Conservation (phyloP, 371 early-diverging fungal species). For the Rhizopus microsporus region DNA sequence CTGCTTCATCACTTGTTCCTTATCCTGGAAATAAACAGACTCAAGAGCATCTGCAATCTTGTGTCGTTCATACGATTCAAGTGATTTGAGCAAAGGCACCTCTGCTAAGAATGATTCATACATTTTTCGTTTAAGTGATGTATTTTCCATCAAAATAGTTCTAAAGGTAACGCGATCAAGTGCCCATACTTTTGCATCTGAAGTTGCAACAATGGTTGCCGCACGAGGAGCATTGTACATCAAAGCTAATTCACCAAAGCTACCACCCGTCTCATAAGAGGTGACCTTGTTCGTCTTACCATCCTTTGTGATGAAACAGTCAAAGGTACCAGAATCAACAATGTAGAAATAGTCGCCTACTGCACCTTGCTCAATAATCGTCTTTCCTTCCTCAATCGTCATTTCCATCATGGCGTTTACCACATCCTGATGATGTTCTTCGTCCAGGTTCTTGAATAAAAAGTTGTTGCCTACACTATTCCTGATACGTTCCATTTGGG, state of each 20-base stretch:
- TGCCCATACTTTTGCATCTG: slow-evolving; percentile 76
- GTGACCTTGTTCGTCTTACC: slow-evolving; percentile 43
- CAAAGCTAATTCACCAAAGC: slow-evolving; percentile 88
- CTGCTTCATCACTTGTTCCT: slow-evolving; percentile 67
- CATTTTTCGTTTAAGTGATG: slow-evolving; percentile 69
- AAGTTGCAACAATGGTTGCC: slow-evolving; percentile 76
- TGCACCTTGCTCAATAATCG: slow-evolving; percentile 91
- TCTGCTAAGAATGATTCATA: slow-evolving; percentile 79
- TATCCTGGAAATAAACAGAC: slow-evolving; percentile 65
- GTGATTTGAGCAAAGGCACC: slow-evolving; percentile 62
- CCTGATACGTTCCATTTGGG: slow-evolving; percentile 79
- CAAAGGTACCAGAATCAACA: slow-evolving; percentile 90
- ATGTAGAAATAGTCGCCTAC: slow-evolving; percentile 96
- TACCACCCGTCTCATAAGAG: slow-evolving; percentile 67
- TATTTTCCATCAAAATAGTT: slow-evolving; percentile 76
- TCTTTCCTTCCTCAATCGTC: slow-evolving; percentile 61
- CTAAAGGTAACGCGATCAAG: slow-evolving; percentile 81
- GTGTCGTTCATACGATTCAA: slow-evolving; percentile 73
- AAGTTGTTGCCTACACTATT: slow-evolving; percentile 81
- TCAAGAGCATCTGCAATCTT: slow-evolving; percentile 86
- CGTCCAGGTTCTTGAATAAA: slow-evolving; percentile 88
- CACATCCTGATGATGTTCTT: slow-evolving; percentile 91
- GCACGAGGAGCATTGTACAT: slow-evolving; percentile 92
- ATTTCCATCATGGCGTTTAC: slow-evolving; percentile 90
- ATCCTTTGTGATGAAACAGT: slow-evolving; percentile 76